A percentile compares a stretch with the other conserved stretches of the same genome.
Evolutionary conservation across 768 basidiomycete genomes (phyloP).

Genomic region (Phaeolepiota aurea): DNA sequence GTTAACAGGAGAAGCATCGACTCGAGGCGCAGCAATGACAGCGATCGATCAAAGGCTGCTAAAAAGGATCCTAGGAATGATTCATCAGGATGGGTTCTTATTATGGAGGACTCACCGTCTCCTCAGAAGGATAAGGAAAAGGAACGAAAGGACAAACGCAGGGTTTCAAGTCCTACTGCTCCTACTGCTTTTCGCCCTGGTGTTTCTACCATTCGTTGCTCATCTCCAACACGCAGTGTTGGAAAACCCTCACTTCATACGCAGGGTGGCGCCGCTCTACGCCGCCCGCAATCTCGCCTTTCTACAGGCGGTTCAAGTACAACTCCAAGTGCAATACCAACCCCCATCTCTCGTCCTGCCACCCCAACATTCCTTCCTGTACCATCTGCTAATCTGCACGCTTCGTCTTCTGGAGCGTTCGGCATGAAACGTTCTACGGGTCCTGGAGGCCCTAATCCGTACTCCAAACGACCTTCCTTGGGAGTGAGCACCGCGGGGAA

Average conservation of each 20-base stretch:
- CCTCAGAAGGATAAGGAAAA: conserved; percentile 50
- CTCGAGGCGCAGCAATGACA: conserved; percentile 38
- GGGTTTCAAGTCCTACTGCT: conserved; percentile 55
- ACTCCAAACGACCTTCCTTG: conserved; percentile 54
- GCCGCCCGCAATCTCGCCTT: conserved; percentile 66
- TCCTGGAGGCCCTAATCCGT: conserved; percentile 31
- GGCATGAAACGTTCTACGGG: conserved; percentile 56
- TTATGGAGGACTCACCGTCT: conserved; percentile 81
- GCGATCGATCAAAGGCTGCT: conserved; percentile 31
- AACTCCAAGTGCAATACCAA: conserved; percentile 53
- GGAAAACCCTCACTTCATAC: conserved; percentile 29
- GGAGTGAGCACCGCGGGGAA: conserved; percentile 32
- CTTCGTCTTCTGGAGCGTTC: conserved; percentile 17
- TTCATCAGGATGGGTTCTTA: conserved; percentile 78
- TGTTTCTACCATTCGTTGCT: conserved; percentile 27
- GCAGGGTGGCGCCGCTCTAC: conserved; percentile 39
- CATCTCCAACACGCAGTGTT: conserved; percentile 32
- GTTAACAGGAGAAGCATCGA: conserved; percentile 33
- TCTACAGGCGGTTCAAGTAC: conserved; percentile 46
- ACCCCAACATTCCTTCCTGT: conserved; percentile 76
- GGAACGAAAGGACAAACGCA: conserved; percentile 37
- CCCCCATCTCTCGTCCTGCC: conserved; percentile 60
- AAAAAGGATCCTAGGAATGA: conserved; percentile 44
- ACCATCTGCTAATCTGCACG: conserved; percentile 44
- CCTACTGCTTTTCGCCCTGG: conserved; percentile 44